Base-by-base conservation (phyloP, 805 yeast species). In the Debaryomyces hansenii region DNA sequence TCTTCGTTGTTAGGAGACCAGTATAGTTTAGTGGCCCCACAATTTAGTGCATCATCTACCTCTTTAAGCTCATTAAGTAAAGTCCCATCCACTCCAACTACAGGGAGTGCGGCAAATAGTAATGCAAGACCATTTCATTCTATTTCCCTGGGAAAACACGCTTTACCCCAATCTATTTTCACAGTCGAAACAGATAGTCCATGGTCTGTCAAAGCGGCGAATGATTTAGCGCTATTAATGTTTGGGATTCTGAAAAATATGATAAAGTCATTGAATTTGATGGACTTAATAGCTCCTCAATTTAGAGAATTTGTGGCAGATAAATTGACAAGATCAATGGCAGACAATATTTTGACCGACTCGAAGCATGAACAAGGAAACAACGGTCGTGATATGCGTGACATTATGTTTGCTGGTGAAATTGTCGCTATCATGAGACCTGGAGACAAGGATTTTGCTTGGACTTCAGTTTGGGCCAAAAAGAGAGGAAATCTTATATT, bases 391-490 rank as follows among this genome's bases (percentile, higher is more conserved):
- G 57, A 51, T 34, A 49, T 51, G 41, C 60, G 60, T 37, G 79
- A 79, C 48, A 76, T 84, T 42, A 79, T 85, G 0, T 87, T 87
- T 59, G 79, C 90, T 1, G 97, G 97, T 48, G 94, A 88, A 56
- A 82, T 90, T 40, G 82, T 90, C 10, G 96, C 95, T 8, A 85
- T 90, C 40, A 72, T 79, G 35, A 77, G 89, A 54, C 82, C 84
- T 11, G 86, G 87, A 14, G 75, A 69, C 40, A 77, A 77, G 40
- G 77, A 77, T 24, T 70, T 79, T 48, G 87, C 91, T 0, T 84
- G 96, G 87, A 90, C 96, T 9, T 87, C 96, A 0, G 65, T 91
- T 46, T 92, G 97, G 97, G 96, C 94, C 0, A 90, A 90, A 57
- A 72, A 82, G 48, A 82, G 84, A 53, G 84, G 84, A 3, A 80